Evolutionary conservation across 371 early-diverging fungal genomes (phyloP).

Genomic region (Saksenaea oblongispora): DNA sequence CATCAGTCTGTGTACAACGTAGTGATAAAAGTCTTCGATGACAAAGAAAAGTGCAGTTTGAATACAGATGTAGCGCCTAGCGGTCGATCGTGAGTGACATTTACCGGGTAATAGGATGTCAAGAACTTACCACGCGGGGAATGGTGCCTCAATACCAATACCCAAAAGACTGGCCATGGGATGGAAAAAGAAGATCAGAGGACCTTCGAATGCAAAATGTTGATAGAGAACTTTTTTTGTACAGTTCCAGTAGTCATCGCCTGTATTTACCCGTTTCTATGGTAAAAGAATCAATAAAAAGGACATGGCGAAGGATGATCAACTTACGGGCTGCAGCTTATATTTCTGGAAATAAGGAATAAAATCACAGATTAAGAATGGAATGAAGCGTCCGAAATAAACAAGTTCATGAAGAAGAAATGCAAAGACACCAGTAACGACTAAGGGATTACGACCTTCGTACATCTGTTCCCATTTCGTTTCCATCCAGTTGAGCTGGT

Average conservation of each 20-base stretch:
- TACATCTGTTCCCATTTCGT: constrained; percentile 61
- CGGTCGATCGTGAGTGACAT: not conserved
- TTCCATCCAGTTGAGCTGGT: constrained; percentile 23
- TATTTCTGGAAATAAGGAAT: constrained; percentile 28
- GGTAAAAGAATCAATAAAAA: constrained; percentile 1
- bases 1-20: constrained; percentile 82
- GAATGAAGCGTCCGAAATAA: constrained; percentile 79
- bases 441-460: constrained; percentile 67
- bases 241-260: constrained; percentile 75
- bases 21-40: constrained; percentile 82
- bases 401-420: constrained; percentile 78
- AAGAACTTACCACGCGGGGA: constrained; percentile 73
- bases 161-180: constrained; percentile 81
- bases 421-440: constrained; percentile 66
- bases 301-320: not conserved
- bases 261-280: constrained; percentile 70
- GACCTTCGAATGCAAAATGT: constrained; percentile 81
- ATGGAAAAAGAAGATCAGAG: constrained; percentile 85
- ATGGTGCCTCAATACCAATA: constrained; percentile 81
- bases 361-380: constrained; percentile 63
- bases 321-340: constrained; percentile 35
- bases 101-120: not conserved
- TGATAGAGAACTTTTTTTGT: constrained; percentile 66
- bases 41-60: constrained; percentile 78
- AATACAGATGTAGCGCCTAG: constrained; percentile 29